A percentile compares a stretch with the other conserved stretches of the same genome.
Conservation (phyloP, 345 rosid genomes). For the Zanthoxylum bungeanum region DNA sequence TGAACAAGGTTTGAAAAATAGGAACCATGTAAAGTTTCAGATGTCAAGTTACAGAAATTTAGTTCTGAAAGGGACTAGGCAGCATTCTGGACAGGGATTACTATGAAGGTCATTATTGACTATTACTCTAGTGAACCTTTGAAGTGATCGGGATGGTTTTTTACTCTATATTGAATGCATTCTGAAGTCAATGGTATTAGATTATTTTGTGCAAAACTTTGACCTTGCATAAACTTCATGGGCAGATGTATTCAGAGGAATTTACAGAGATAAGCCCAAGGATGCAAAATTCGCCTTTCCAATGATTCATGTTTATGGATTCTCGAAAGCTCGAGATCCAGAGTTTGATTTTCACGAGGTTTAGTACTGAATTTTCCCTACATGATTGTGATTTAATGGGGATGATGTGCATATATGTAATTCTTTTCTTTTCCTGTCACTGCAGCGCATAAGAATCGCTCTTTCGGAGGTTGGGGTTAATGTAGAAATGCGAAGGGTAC, state of each 20-base stretch:
- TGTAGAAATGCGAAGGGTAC: conserved; percentile 70
- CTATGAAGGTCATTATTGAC: not conserved
- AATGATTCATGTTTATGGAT: conserved; percentile 81
- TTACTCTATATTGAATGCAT: not conserved
- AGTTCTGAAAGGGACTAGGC: not conserved
- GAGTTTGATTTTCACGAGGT: conserved; percentile 96
- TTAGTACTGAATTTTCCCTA: conserved; percentile 9
- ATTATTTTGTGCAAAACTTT: not conserved
- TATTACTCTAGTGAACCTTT: not conserved
- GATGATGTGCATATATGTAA: not conserved
- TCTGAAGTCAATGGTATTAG: not conserved
- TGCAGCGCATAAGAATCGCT: conserved; percentile 78
- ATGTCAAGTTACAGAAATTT: not conserved
- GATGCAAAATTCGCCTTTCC: conserved; percentile 46
- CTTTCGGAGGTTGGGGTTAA: conserved; percentile 68
- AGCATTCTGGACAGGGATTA: not conserved
- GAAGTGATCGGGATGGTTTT: not conserved
- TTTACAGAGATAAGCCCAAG: conserved; percentile 43
- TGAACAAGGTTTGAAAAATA: not conserved
- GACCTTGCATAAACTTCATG: not conserved
- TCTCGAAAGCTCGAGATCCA: conserved; percentile 89
- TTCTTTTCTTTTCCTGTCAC: not conserved
- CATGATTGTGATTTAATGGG: not conserved
- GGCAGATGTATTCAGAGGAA: conserved; percentile 77
- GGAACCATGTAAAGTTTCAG: not conserved